Conservation (phyloP, 192 early-diverging fungal genomes). For the Funneliformis geosporum region DNA sequence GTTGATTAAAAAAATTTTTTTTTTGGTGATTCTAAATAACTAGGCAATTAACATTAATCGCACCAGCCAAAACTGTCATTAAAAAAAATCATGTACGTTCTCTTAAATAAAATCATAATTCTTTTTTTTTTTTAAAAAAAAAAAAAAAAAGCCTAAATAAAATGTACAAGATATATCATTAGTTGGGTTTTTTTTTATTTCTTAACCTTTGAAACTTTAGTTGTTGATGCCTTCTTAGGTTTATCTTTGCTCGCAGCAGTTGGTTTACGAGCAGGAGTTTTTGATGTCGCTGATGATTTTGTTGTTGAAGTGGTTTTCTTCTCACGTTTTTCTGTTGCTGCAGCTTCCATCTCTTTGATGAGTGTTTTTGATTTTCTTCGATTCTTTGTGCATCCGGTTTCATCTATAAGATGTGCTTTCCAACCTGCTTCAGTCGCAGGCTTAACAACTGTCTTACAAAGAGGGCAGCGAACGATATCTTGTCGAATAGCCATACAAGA, state of each 20-base stretch:
- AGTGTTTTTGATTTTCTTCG: conserved; percentile 31
- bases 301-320: not conserved
- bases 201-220: conserved; percentile 2
- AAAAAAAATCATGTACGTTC: too few relatives aligned
- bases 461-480: conserved; percentile 54
- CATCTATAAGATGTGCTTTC: conserved; percentile 63
- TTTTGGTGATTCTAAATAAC: not conserved
- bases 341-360: not conserved
- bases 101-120: not conserved
- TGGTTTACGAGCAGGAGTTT: not conserved
- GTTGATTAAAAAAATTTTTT: not conserved
- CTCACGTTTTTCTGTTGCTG: not conserved
- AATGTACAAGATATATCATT: too few relatives aligned
- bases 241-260: not conserved
- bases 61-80: too few relatives aligned
- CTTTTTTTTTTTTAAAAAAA: not conserved
- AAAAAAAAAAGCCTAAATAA: not conserved
- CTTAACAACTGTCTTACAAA: conserved; percentile 59
- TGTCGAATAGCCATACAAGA: conserved; percentile 39
- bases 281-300: not conserved
- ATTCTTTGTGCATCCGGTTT: conserved; percentile 59
- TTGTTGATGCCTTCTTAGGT: not conserved
- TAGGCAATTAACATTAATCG: too few relatives aligned
- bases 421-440: conserved; percentile 59
- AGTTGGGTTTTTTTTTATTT: not conserved